Base-by-base conservation (phyloP, 1,139 yeast genomes). In the Debaryomyces coudertii region DNA sequence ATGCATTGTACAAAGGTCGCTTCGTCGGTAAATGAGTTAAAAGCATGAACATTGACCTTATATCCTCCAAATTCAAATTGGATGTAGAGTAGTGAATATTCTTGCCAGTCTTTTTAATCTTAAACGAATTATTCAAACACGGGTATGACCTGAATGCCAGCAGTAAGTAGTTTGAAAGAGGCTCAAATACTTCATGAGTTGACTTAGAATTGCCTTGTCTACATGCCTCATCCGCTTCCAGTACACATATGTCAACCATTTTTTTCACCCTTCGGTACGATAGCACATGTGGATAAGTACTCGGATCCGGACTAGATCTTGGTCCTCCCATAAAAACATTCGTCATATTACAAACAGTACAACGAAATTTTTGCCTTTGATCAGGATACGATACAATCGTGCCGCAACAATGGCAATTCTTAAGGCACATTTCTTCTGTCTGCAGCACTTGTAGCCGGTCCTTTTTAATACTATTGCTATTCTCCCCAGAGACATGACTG, bases 391-490 rank as follows among this genome's bases (percentile, higher is more conserved):
- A 71, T 31, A 85, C 62, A 5, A 76, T 56, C 0, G 83, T 77
- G 1, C 86, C 87, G 65, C 95, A 87, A 58, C 95, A 87, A 12
- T 57, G 58, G 51, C 79, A 74, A 46, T 62, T 63, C 38, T 60
- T 57, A 18, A 69, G 59, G 14, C 56, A 40, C 9, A 43, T 44
- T 8, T 49, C 50, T 15, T 18, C 25, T 18, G 11, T 20, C 23
- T 28, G 11, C 14, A 29, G 31, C 11, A 15, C 27, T 25, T 9
- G 11, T 2, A 6, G 30, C 4, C 14, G 20, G 5, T 18, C 27
- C 11, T 9, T 29, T 36, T 2, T 39, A 31, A 7, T 40, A 42
- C 23, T 47, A 46, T 11, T 39, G 24, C 16, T 44, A 20, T 24
- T 45, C 46, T 33, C 48, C 49, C 31, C 24, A 20, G 39, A 16